phyloP scores from a whole-genome alignment of 2,329 filamentous ascomycete species.

The Aspergillus oerlinghausenensis region DNA sequence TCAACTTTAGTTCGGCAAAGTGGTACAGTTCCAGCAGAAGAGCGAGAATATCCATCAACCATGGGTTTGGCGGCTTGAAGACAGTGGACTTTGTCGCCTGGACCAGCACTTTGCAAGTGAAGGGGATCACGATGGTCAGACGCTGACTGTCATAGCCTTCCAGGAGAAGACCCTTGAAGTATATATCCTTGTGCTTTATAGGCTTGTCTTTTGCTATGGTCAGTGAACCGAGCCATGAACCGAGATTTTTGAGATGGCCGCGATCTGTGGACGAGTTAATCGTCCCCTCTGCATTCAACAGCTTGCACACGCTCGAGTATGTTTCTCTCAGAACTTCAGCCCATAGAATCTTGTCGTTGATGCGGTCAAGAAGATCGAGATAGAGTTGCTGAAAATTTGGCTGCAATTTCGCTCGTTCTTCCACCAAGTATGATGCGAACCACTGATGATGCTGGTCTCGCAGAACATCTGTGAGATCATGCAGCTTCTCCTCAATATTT shows the following conservation, averaged over 20 bases:
- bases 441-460: constrained; percentile 83
- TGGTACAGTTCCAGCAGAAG: constrained; percentile 91
- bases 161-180: constrained; percentile 90
- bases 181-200: constrained; percentile 93
- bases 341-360: constrained; percentile 76
- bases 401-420: constrained; percentile 93
- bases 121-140: constrained; percentile 87
- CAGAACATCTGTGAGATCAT: constrained; percentile 73
- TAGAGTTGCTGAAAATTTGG: constrained; percentile 95
- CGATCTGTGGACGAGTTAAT: constrained; percentile 80
- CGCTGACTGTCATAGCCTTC: constrained; percentile 92
- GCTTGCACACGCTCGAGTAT: constrained; percentile 75
- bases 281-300: constrained; percentile 86
- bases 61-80: constrained; percentile 92
- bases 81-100: constrained; percentile 81
- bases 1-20: constrained; percentile 87
- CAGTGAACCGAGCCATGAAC: constrained; percentile 85
- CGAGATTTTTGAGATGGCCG: constrained; percentile 86
- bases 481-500: constrained; percentile 79
- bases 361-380: constrained; percentile 77
- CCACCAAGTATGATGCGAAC: constrained; percentile 93
- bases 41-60: constrained; percentile 93
- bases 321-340: constrained; percentile 89
- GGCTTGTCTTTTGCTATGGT: constrained; percentile 92
- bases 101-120: constrained; percentile 91